A percentile compares a stretch with the other conserved stretches of the same genome.
phyloP scores from a whole-genome alignment of 108 stramenopile species.

The Cyclotella baltica region DNA sequence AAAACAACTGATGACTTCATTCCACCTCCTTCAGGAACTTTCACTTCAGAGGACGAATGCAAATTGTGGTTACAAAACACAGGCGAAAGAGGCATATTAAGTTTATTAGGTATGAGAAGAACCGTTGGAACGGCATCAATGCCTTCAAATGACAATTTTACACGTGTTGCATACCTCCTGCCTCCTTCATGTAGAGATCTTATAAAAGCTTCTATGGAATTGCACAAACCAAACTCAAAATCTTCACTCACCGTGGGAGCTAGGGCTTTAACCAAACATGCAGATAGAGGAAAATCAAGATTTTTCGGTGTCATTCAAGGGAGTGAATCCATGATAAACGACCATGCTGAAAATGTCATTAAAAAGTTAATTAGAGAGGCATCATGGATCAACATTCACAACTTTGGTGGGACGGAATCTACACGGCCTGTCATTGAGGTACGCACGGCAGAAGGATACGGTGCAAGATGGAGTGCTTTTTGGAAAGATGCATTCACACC shows the following conservation, averaged over 20 bases:
- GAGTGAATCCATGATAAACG: slow-evolving; percentile 34
- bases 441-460: slow-evolving; percentile 46
- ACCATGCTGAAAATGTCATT: slow-evolving; percentile 24
- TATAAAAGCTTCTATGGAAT: slow-evolving; percentile 19
- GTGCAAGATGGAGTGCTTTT: slow-evolving; percentile 52
- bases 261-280: slow-evolving; percentile 56
- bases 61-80: slow-evolving; percentile 25
- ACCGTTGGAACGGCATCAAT: slow-evolving; percentile 26
- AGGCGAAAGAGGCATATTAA: slow-evolving; percentile 21
- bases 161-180: slow-evolving; percentile 9
- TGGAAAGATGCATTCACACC: slow-evolving; percentile 26
- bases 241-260: slow-evolving; percentile 51
- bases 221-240: slow-evolving; percentile 30
- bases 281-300: slow-evolving; percentile 45
- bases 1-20: slow-evolving; percentile 6
- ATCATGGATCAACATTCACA: slow-evolving; percentile 55
- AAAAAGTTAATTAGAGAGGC: slow-evolving; percentile 34
- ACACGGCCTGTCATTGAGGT: slow-evolving; percentile 27
- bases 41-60: slow-evolving; percentile 23
- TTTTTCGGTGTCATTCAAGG: slow-evolving; percentile 56
- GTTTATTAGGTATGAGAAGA: slow-evolving; percentile 25
- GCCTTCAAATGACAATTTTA: background rate
- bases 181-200: slow-evolving; percentile 26
- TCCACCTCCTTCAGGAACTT: background rate
- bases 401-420: slow-evolving; percentile 47